Conservation (phyloP, 1,139 yeast species). For the Lodderomyces parapsilosis region DNA sequence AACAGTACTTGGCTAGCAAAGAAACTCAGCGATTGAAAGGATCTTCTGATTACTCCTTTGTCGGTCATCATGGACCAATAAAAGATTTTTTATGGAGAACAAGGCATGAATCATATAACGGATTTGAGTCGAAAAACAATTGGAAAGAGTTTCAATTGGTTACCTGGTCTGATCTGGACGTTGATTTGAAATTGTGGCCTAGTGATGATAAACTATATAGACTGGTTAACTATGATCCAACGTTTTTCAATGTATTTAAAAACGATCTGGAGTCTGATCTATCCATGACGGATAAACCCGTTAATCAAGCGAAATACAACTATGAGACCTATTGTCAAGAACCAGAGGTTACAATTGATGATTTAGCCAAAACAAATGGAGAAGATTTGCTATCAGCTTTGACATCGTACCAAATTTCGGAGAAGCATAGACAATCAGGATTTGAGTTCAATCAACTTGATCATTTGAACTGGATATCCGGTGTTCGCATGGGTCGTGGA, state of each 20-base stretch:
- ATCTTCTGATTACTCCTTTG: constrained; percentile 58
- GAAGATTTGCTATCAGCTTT: constrained; percentile 40
- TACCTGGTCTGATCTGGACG: constrained; percentile 86
- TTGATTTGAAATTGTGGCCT: constrained; percentile 83
- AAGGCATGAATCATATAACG: constrained; percentile 40
- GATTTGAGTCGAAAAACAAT: constrained; percentile 43
- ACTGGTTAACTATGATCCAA: constrained; percentile 54
- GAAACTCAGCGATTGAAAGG: constrained; percentile 28
- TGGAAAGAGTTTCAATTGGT: constrained; percentile 86
- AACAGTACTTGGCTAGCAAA: constrained; percentile 27
- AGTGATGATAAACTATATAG: constrained; percentile 58
- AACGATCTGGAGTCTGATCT: constrained; percentile 21
- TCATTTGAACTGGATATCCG: constrained; percentile 91
- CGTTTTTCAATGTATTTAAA: constrained; percentile 30
- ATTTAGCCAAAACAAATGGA: constrained; percentile 28
- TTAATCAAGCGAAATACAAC: constrained; percentile 15
- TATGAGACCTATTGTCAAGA: constrained; percentile 41
- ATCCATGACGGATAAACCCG: constrained; percentile 9
- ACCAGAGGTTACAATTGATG: constrained; percentile 38
- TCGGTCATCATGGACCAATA: constrained; percentile 82
- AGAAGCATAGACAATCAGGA: constrained; percentile 26
- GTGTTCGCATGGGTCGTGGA: constrained; percentile 67
- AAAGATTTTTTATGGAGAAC: constrained; percentile 88
- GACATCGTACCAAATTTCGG: constrained; percentile 34
- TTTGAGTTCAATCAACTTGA: constrained; percentile 42